Evolutionary conservation across 2,329 filamentous ascomycete genomes (phyloP), one percentile per base, ranked within the genome.

Genomic region (Aspergillus uvarum): DNA sequence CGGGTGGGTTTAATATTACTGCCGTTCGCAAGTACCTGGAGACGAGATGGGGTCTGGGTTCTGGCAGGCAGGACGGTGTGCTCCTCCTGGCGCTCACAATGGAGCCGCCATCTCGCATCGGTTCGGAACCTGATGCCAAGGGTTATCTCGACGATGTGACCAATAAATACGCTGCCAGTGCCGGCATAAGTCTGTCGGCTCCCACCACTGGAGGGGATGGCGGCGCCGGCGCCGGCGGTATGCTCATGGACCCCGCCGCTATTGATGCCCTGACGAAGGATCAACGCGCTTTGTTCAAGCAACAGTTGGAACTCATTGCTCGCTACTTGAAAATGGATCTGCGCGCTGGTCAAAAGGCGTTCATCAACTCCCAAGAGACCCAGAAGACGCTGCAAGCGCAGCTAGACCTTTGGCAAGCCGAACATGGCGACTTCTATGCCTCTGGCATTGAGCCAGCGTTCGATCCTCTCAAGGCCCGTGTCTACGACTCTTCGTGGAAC

Each of bases 161-260:
- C 31, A 90, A 96, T 72, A 96, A 96, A 76, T 98, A 98, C 74
- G 94, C 95, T 54, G 79, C 87, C 29, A 87, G 86, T 63, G 89
- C 90, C 50, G 95, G 95, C 62, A 88, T 99, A 76, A 96, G 83
- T 75, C 81, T 99, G 61, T 89, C 92, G 5, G 87, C 90, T 6
- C 87, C 89, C 29, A 73, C 81, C 21, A 85, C 91, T 26, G 86
- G 89, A 54, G 89, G 88, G 62, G 92, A 91, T 65, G 85, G 85
- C 62, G 89, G 87, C 57, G 89, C 83, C 58, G 89, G 85, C 62
- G 86, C 83, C 59, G 85, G 83, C 58, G 94, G 93, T 74, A 98
- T 99, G 95, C 96, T 99, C 91, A 98, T 99, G 93, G 95, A 99
- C 72, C 95, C 95, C 8, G 95, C 94, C 44, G 95, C 95, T 56